Base-by-base conservation (phyloP, 2,329 filamentous ascomycete genomes). In the Alternaria solani region DNA sequence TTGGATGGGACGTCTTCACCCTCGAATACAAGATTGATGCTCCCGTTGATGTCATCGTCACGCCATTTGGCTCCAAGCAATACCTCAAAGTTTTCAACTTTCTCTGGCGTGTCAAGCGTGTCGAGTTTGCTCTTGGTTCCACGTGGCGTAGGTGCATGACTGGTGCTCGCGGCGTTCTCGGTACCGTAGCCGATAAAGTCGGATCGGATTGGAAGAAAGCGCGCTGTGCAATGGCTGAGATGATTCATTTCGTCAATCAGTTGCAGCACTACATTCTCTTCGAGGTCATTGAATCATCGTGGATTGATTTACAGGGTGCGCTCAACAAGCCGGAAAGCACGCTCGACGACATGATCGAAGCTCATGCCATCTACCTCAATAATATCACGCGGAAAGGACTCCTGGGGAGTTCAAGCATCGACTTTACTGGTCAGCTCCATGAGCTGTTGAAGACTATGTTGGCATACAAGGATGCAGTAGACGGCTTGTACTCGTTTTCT, bases 31-130 rank as follows among this genome's bases (percentile, higher is more conserved):
- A 98, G 78, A 95, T 99, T 68, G 94, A 97, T 76, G 91, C 94
- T 2, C 95, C 95, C 0, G 92, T 97, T 25, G 95, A 99, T 75
- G 95, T 99, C 28, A 94, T 99, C 48, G 93, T 99, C 39, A 98
- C 94, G 0, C 93, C 96, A 42, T 97, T 94, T 88, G 94, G 93
- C 46, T 94, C 92, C 67, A 91, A 94, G 23, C 94, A 99, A 76
- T 99, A 99, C 76, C 89, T 99, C 70, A 98, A 98, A 76, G 93
- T 99, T 9, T 99, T 99, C 86, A 99, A 99, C 80, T 97, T 99
- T 75, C 86, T 99, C 3, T 99, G 95, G 94, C 90, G 95, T 64
- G 93, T 99, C 74, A 99, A 99, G 81, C 90, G 95, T 28, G 95
- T 99, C 52, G 95, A 99, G 74, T 99, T 98, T 73, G 94, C 92